phyloP scores from a whole-genome alignment of 2,329 filamentous ascomycete species.

The Periconia macrospinosa region DNA sequence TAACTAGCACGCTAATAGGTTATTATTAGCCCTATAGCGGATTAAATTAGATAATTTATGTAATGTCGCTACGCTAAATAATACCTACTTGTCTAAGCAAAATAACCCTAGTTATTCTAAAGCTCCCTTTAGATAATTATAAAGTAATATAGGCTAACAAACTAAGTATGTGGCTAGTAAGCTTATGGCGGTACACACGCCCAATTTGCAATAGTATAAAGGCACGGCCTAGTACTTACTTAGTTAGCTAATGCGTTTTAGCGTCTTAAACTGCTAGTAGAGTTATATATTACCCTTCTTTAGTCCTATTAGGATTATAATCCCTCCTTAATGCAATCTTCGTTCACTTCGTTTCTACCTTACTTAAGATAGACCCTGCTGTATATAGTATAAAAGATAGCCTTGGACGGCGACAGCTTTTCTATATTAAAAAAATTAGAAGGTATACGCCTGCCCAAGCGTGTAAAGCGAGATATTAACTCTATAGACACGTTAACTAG shows the following conservation, averaged over 20 bases:
- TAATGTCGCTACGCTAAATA: slow-evolving; percentile 9
- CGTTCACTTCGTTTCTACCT: no score
- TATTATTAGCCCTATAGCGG: slow-evolving; percentile 8
- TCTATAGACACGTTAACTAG: no score
- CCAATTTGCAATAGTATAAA: no score
- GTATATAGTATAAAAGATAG: no score
- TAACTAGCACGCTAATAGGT: slow-evolving; percentile 11
- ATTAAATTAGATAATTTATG: slow-evolving; percentile 10
- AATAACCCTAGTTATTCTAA: slow-evolving; percentile 6
- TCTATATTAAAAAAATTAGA: no score
- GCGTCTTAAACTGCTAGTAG: neutral
- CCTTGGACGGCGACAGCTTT: no score
- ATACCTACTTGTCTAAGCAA: slow-evolving; percentile 12
- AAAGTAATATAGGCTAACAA: slow-evolving; percentile 7
- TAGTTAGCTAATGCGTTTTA: slow-evolving; percentile 3
- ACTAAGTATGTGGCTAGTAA: slow-evolving; percentile 6
- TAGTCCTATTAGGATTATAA: no score
- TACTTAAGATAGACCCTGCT: no score
- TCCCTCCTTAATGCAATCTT: no score
- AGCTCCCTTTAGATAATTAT: slow-evolving; percentile 4
- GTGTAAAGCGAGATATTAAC: no score
- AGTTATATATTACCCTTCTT: neutral
- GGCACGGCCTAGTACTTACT: no score
- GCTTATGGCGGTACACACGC: slow-evolving; percentile 4
- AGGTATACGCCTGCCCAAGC: no score